Base-by-base conservation (phyloP, 2,329 filamentous ascomycete species). In the Botrytis fragariae region DNA sequence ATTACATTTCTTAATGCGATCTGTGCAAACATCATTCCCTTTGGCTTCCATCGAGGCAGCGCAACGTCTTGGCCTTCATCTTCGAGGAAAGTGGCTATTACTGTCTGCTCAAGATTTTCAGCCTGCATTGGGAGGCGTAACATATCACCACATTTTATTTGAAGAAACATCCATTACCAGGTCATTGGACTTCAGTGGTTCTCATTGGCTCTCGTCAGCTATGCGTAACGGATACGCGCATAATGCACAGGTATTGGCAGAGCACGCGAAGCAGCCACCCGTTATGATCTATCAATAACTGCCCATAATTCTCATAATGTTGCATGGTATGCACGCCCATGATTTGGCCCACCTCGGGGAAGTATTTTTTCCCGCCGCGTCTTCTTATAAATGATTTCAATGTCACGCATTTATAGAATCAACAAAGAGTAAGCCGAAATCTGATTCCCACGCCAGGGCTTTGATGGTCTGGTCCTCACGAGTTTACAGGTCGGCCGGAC, bases 101-200 rank as follows among this genome's bases (percentile, higher is more conserved):
- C 35, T 59, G 35, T 45, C 54, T 68, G 3, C 37, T 71, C 69
- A 71, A 37, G 44, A 37, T 37, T 62, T n/a, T 64, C 69, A 18
- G 32, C n/a, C 45, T 72, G 61, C 45, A 72, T 42, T 59, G 18
- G 35, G 64, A 16, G 42, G 32, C 22, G 44, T 39, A 64, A 64
- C 69, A 65, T 51, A 42, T 39, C 61, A 65, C 59, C 22, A 32
- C 32, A 35, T 64, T 51, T 62, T 42, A 37, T 64, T 64, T 65
- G 29, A 54, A 71, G 69, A 51, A 51, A 48, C 42, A 63, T 74
- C 74, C 61, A 74, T 29, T 72, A 76, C 77, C 77, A 64, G 75
- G 77, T 75, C 67, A 57, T 57, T 74, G 77, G 75, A 75, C 65
- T 57, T 22, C 16, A 5, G 42, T 22, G 29, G 44, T 45, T 60